Evolutionary conservation across 768 basidiomycete species (phyloP), one percentile per base, ranked within the genome.

Genomic region (Mycena galericulata): DNA sequence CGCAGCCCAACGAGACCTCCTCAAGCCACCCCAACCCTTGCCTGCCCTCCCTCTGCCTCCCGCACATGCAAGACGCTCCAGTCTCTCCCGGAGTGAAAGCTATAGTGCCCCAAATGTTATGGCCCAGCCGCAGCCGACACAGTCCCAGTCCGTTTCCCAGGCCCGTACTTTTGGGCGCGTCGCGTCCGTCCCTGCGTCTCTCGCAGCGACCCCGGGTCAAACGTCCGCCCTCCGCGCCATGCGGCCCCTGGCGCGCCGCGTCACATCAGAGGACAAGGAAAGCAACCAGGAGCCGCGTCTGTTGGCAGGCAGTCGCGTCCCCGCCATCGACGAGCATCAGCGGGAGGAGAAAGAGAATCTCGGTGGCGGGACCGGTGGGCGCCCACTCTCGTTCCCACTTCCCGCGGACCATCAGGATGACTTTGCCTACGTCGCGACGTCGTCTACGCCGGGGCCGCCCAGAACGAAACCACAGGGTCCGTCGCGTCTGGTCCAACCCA

Each of bases 111-210:
- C 61, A 18, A 58, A 68, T 68, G 62, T 53, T 18, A 18, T 68
- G 81, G 74, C 72, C 73, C 73, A 29, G 56, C 68, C 59, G 68
- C 71, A 53, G 49, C 74, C 26, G 59, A 62, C 18, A 41, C 74
- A 43, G 20, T 29, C 64, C 32, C 63, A 59, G 40, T 66, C 64
- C 32, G 73, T 77, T 59, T 79, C 73, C n/a, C 78, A 77, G 58
- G 70, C 77, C 8, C 85, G 92, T 55, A 87, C 88, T 8, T 90
- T 94, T 73, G 86, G 89, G 68, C 90, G 93, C 68, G 85, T 88
- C 41, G 83, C 86, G 3, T 94, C 92, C 12, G 89, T 87, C 30
- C 88, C 92, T 12, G 80, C 84, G n/a, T 73, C 79, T 36, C 54
- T 81, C 30, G 75, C 74, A 55, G 72, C 77, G 14, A 74, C 79